Evolutionary conservation across 2,329 filamentous ascomycete genomes (phyloP), one percentile per base, ranked within the genome.

Genomic region (Cytospora schulzeri): DNA sequence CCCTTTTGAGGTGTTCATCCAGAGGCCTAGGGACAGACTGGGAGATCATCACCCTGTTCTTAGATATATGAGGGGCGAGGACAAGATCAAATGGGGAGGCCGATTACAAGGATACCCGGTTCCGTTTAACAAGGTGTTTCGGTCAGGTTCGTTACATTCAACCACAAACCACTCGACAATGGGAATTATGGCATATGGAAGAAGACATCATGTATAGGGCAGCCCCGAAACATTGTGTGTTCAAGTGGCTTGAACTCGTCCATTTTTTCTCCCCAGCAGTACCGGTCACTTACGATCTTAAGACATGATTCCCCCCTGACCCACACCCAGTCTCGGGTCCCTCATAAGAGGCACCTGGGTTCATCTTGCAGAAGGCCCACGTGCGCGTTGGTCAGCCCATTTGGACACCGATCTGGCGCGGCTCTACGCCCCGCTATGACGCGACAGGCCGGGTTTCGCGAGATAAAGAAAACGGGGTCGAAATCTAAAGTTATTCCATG

Each of bases 401-500:
- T 24, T n/a, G 24, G 50, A 53, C 33, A 35, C 29, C 38, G 45
- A 48, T 50, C 51, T 48, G 59, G 8, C 52, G 48, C 38, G 52
- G 24, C 35, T n/a, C 38, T 17, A n/a, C 29, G 60, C 60, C 60
- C 60, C 60, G 60, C 60, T 62, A 62, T 62, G 60, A 56, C 54
- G 60, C 59, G n/a, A 54, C 38, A 50, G 60, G 52, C 52, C 17
- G 45, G 19, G n/a, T 19, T 24, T 48, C n/a, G n/a, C 45, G 38
- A 56, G 60, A 62, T 62, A 62, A 61, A 54, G 53, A 12, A 56
- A 24, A 48, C 55, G 59, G 35, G 29, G 35, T 35, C 51, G 24
- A 26, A 24, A 29, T 29, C 50, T 28, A 52, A n/a, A 26, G 50
- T 28, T 52, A 15, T 52, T 28, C 51, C 59, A 60, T 60, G 15